Evolutionary conservation across 371 early-diverging fungal genomes (phyloP).

Genomic region (Quaeritorhiza haematococci): DNA sequence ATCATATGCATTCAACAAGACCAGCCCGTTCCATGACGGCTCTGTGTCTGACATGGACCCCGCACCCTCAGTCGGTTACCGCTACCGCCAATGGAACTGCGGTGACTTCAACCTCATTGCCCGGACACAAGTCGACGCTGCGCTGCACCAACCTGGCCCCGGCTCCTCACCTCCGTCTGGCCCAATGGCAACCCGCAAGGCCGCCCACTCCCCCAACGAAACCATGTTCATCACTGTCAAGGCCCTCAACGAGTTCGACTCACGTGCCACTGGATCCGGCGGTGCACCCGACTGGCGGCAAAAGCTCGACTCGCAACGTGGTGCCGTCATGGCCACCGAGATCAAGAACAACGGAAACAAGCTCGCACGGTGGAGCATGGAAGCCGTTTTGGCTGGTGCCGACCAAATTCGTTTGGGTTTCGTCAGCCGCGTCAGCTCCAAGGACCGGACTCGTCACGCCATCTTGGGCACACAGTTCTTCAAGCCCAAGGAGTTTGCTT

Average conservation of each 20-base stretch:
- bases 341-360: conserved; percentile 96
- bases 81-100: conserved; percentile 70
- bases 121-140: conserved; percentile 88
- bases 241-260: conserved; percentile 90
- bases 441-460: conserved; percentile 76
- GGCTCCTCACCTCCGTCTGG: conserved; percentile 4
- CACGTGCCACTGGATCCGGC: conserved; percentile 78
- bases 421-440: conserved; percentile 61
- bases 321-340: conserved; percentile 94
- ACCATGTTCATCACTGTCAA: conserved; percentile 66
- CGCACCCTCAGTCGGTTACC: conserved; percentile 74
- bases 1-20: conserved; percentile 50
- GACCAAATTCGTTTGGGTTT: conserved; percentile 89
- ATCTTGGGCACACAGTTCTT: conserved; percentile 80
- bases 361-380: conserved; percentile 90
- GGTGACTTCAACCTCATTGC: conserved; percentile 64
- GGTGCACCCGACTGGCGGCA: conserved; percentile 92
- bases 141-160: conserved; percentile 46
- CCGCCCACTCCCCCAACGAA: conserved; percentile 35
- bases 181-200: conserved; percentile 2
- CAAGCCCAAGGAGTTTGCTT: conserved; percentile 87
- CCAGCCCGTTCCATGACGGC: conserved; percentile 69
- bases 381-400: conserved; percentile 81
- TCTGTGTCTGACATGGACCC: conserved; percentile 49
- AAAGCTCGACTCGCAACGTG: conserved; percentile 91